phyloP scores from a whole-genome alignment of 2,329 filamentous ascomycete genomes.

The Shiraia bambusicola region DNA sequence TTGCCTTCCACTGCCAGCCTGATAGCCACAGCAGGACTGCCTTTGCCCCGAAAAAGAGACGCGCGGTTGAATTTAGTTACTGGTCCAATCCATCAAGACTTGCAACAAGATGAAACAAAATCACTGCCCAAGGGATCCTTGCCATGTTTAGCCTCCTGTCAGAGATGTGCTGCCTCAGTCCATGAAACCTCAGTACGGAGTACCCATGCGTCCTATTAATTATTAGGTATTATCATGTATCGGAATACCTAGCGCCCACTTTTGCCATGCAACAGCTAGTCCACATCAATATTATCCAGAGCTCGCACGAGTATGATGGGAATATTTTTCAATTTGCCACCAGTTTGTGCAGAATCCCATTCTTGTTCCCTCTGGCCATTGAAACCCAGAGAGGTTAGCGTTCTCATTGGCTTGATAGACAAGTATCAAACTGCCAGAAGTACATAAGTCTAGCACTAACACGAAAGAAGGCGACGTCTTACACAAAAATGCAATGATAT shows the following conservation, averaged over 20 bases:
- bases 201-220: not conserved
- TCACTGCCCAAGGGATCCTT: slow-evolving; percentile 12
- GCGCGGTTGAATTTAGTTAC: slow-evolving; percentile 14
- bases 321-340: not conserved
- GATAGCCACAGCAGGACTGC: slow-evolving; percentile 3
- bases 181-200: not conserved
- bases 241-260: no score
- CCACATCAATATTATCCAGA: not conserved
- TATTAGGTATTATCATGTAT: no score
- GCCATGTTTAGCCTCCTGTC: not conserved
- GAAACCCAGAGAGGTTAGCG: no score
- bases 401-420: no score
- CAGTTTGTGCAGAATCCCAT: no score
- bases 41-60: slow-evolving; percentile 5
- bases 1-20: no score
- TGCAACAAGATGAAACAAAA: slow-evolving; percentile 25
- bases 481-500: no score
- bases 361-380: no score
- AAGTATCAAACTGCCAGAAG: no score
- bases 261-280: no score
- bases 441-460: no score
- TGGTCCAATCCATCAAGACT: slow-evolving; percentile 11
- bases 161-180: not conserved
- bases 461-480: no score
- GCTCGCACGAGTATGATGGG: not conserved